Conservation (phyloP, 768 basidiomycete genomes). For the Hemileccinum rubropunctum region DNA sequence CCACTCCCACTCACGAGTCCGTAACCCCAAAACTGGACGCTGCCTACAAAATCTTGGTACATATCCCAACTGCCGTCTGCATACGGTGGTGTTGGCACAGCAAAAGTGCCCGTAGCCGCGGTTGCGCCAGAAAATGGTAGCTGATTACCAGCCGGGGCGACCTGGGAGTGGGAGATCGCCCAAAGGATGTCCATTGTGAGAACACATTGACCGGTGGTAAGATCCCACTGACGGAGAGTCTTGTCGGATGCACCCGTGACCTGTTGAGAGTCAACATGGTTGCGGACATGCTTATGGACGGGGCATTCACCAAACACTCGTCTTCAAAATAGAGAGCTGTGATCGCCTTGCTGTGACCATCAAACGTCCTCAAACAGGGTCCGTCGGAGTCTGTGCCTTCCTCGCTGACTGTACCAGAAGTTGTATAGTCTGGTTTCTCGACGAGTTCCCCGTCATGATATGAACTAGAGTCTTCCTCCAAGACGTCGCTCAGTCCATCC, state of each 20-base stretch:
- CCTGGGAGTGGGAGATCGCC: conserved; percentile 91
- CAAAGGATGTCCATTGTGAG: conserved; percentile 99
- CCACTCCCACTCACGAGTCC: conserved; percentile 96
- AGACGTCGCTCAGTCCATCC: conserved; percentile 58
- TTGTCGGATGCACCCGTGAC: conserved; percentile 98
- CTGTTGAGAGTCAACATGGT: conserved; percentile 40
- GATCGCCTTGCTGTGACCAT: conserved; percentile 92
- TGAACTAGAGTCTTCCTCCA: conserved; percentile 55
- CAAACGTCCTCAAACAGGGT: conserved; percentile 67
- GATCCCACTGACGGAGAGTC: conserved; percentile 97
- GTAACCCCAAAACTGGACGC: conserved; percentile 98
- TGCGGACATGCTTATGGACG: neutral
- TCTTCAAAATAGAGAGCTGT: conserved; percentile 96
- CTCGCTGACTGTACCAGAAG: conserved; percentile 37
- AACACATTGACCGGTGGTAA: conserved; percentile 95
- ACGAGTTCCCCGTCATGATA: conserved; percentile 35
- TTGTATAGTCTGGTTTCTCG: conserved; percentile 40
- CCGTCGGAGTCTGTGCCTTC: conserved; percentile 44
- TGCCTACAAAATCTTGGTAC: conserved; percentile 97
- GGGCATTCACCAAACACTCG: conserved; percentile 71
- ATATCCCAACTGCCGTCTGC: conserved; percentile 91
- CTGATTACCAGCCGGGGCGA: conserved; percentile 37
- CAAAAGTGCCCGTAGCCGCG: conserved; percentile 62
- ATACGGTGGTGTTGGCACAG: conserved; percentile 82
- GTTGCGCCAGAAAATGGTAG: conserved; percentile 51